These are phyloP conservation scores for Kurtzmaniella quercitrusa DNA, from an alignment of 1,139 yeast species.

Conservation along the genomic window DNA sequence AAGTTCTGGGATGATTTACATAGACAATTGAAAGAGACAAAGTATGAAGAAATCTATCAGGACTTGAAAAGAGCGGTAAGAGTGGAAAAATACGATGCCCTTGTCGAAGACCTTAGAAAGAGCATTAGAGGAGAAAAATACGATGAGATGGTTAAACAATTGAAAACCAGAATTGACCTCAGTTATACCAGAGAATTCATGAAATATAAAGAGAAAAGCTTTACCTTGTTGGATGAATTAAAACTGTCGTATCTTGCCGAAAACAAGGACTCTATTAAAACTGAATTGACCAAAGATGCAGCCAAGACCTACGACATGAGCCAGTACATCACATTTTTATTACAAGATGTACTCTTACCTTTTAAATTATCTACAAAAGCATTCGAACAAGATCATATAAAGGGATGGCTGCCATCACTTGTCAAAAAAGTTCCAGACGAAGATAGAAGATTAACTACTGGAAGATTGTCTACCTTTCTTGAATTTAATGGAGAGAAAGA, in stretches of 20 bases:
- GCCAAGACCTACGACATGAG: slow-evolving; percentile 14
- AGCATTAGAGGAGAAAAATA: slow-evolving; percentile 11
- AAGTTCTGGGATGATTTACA: slow-evolving; percentile 7
- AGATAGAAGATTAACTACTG: slow-evolving; percentile 14
- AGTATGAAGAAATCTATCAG: slow-evolving; percentile 15
- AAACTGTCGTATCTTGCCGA: slow-evolving; percentile 17
- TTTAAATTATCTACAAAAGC: slow-evolving; percentile 17
- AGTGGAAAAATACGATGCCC: slow-evolving; percentile 12
- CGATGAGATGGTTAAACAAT: slow-evolving; percentile 15
- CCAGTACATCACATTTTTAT: slow-evolving; percentile 13
- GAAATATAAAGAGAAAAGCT: slow-evolving; percentile 16
- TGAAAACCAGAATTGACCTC: slow-evolving; percentile 14
- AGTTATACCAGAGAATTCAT: slow-evolving; percentile 20
- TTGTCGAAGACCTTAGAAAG: slow-evolving; percentile 12
- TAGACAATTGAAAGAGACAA: slow-evolving; percentile 13
- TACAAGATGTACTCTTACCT: slow-evolving; percentile 15
- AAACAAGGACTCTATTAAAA: slow-evolving; percentile 15
- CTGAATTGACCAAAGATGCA: slow-evolving; percentile 13
- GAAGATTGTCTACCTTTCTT: slow-evolving; percentile 18
- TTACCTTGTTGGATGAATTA: slow-evolving; percentile 19
- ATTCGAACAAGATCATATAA: slow-evolving; percentile 18
- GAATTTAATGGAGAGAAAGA: slow-evolving; percentile 19
- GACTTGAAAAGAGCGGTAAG: slow-evolving; percentile 13
- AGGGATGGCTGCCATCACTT: slow-evolving; percentile 19
- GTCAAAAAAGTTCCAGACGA: slow-evolving; percentile 15